Evolutionary conservation across 2,329 filamentous ascomycete genomes (phyloP).

Genomic region (Penicillium concentricum): DNA sequence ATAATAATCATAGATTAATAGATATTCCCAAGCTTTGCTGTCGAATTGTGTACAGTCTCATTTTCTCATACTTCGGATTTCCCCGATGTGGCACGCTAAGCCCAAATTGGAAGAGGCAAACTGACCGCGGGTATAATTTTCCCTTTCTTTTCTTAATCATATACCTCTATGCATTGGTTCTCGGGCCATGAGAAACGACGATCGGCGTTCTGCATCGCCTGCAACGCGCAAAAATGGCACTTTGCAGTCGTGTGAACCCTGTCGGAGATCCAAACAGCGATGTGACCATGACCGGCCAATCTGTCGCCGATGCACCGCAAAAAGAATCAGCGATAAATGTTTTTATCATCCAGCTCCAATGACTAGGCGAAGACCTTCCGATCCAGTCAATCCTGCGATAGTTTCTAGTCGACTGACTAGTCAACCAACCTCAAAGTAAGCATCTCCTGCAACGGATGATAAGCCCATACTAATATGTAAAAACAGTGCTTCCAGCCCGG

Average conservation of each 20-base stretch:
- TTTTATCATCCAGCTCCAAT: constrained; percentile 42
- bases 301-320: constrained; percentile 33
- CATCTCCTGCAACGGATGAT: background rate
- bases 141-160: background rate
- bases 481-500: constrained; percentile 25
- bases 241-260: constrained; percentile 40
- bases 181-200: constrained; percentile 18
- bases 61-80: background rate
- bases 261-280: constrained; percentile 38
- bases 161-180: background rate
- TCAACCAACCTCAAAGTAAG: constrained; percentile 27
- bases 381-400: constrained; percentile 7
- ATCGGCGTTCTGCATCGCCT: constrained; percentile 23
- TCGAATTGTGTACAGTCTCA: background rate
- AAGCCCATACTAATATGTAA: constrained; percentile 1
- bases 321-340: constrained; percentile 31
- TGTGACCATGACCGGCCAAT: constrained; percentile 38
- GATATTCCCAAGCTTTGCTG: background rate
- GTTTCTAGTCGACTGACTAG: constrained; percentile 18
- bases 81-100: background rate
- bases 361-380: constrained; percentile 29
- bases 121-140: background rate
- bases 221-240: constrained; percentile 38
- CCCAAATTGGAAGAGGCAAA: background rate
- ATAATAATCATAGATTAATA: background rate